Base-by-base conservation (phyloP, 1,284 basidiomycete species). In the Hymenochaete sp. region DNA sequence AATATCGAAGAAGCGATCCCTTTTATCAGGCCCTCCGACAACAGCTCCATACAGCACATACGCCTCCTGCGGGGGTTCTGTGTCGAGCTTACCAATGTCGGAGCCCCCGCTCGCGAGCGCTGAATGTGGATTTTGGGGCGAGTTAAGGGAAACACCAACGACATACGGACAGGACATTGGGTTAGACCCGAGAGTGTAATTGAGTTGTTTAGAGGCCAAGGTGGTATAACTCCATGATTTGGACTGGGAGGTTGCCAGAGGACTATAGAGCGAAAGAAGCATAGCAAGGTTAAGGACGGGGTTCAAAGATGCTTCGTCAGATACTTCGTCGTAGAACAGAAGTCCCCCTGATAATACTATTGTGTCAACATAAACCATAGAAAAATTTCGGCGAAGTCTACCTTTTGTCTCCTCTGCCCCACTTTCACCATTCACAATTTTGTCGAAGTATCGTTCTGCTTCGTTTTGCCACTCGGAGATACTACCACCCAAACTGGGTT, bases 121-220 rank as follows among this genome's bases (percentile, higher is more conserved):
- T 5, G 85, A 89, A 59, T 93, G 89, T 0, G 92, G 91, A 61
- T 93, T 95, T 39, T 73, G 64, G 0, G 92, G 89, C 16, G 90
- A 86, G 64, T 95, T 95, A 3, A 90, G 88, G 61, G 93, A 90
- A 44, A 73, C 67, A 27, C 92, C 91, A 19, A 93, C 89, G 44
- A 90, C 62, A 57, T 88, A 91, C 0, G 87, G 82, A 3, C 72
- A 81, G 48, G 76, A 79, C 86, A 91, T 92, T 1, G 87, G 81
- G 59, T 95, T 95, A 43, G 82, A 76, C 31, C 93, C 93, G 2
- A 96, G 71, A 3, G 71, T 70, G 59, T 96, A 97, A 57, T 85
- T 73, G 19, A 93, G 56, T 61, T 96, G 92, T 36, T 62, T 64
- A 55, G 81, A 72, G 0, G 88, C 85, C 55, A 84, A 91, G 21